phyloP scores from a whole-genome alignment of 306 rosid genomes.

The Biancaea sappan region DNA sequence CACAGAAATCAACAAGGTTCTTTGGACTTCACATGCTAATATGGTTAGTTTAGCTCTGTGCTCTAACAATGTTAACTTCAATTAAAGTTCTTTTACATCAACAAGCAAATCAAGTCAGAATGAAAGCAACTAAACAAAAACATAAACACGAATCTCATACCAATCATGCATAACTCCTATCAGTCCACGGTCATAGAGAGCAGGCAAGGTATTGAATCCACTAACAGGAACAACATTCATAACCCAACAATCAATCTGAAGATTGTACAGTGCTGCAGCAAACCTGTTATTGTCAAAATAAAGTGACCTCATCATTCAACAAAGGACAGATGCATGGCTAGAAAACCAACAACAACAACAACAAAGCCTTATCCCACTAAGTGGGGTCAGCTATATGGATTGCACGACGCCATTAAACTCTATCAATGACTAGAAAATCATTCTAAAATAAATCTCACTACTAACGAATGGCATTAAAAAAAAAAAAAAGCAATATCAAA shows the following conservation, averaged over 20 bases:
- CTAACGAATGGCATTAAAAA: neutral
- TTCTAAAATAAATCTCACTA: slow-evolving; percentile 8
- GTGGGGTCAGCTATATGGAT: too few species aligned
- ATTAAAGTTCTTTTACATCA: neutral
- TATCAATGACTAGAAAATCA: slow-evolving; percentile 19
- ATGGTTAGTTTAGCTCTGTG: slow-evolving; percentile 8
- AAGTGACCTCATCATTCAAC: slow-evolving; percentile 29
- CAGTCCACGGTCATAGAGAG: slow-evolving; percentile 85
- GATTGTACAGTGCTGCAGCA: slow-evolving; percentile 74
- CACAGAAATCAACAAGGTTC: slow-evolving; percentile 25
- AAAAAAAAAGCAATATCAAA: neutral
- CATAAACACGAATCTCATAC: slow-evolving; percentile 46
- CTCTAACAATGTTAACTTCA: neutral
- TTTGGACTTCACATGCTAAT: slow-evolving; percentile 12
- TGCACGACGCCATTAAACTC: too few species aligned
- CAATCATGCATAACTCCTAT: slow-evolving; percentile 91
- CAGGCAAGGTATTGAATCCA: slow-evolving; percentile 82
- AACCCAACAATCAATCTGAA: slow-evolving; percentile 74
- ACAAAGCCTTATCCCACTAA: too few species aligned
- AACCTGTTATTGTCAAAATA: slow-evolving; percentile 58
- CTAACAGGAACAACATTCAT: slow-evolving; percentile 83
- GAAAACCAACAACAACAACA: too few species aligned
- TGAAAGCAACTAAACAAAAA: slow-evolving; percentile 22
- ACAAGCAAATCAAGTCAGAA: slow-evolving; percentile 2
- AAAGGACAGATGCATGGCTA: slow-evolving; percentile 5